Percentiles rank a stretch among this genome's conserved stretches.
Evolutionary conservation across 129 eudicot genomes (phyloP).

Genomic region (Mikania micrantha): DNA sequence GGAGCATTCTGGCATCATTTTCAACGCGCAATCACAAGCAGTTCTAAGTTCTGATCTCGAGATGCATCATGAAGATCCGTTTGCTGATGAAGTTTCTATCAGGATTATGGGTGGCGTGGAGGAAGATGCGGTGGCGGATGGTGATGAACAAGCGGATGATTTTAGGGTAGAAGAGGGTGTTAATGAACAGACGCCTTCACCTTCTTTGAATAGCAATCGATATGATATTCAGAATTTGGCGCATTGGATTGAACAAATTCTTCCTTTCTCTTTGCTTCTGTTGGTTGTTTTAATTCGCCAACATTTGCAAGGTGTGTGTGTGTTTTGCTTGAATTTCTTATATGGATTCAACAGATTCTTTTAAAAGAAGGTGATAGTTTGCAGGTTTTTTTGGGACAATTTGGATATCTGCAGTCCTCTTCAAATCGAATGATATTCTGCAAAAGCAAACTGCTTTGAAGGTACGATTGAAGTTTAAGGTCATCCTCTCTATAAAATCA

Average conservation of each 20-base stretch:
- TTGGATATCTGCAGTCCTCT: slow-evolving; percentile 43
- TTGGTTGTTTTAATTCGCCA: slow-evolving; percentile 41
- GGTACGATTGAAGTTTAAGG: slow-evolving; percentile 20
- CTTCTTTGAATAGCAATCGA: slow-evolving; percentile 4
- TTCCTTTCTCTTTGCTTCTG: slow-evolving; percentile 45
- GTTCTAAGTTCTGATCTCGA: slow-evolving; percentile 20
- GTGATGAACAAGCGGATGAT: background rate
- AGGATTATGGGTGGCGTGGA: slow-evolving; percentile 33
- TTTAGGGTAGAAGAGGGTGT: slow-evolving; percentile 15
- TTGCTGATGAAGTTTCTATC: slow-evolving; percentile 28
- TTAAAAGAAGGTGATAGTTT: background rate
- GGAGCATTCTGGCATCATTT: slow-evolving; percentile 18
- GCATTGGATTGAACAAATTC: slow-evolving; percentile 42
- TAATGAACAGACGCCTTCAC: slow-evolving; percentile 4
- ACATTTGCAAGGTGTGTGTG: slow-evolving; percentile 44
- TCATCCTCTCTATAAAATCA: background rate
- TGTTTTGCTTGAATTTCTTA: background rate
- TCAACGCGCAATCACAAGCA: slow-evolving; percentile 3
- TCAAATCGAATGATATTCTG: slow-evolving; percentile 47
- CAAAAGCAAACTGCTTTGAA: slow-evolving; percentile 56
- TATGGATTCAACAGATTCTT: background rate
- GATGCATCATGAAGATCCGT: slow-evolving; percentile 16
- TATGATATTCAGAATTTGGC: slow-evolving; percentile 37
- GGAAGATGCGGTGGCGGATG: slow-evolving; percentile 5
- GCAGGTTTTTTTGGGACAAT: slow-evolving; percentile 51